phyloP scores from a whole-genome alignment of 2,329 filamentous ascomycete genomes.

The Penicillium corylophilum region DNA sequence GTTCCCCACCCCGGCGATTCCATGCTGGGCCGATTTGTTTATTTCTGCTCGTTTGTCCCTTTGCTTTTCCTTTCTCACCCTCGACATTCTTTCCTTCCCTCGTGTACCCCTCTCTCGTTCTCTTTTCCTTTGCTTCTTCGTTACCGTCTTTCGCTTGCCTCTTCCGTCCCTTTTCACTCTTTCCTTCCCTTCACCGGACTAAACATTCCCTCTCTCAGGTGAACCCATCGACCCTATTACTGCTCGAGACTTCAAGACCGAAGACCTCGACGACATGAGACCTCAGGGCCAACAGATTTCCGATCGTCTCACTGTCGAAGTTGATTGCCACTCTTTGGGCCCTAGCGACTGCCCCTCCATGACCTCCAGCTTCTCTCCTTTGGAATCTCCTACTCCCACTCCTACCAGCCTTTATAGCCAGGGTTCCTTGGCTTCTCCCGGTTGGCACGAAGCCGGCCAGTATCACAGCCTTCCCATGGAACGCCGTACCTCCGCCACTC shows the following conservation, averaged over 20 bases:
- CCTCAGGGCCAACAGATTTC: constrained; percentile 36
- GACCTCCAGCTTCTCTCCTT: constrained; percentile 41
- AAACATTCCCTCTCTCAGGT: constrained; percentile 25
- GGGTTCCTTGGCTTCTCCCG: constrained; percentile 36
- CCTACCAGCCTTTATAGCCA: constrained; percentile 42
- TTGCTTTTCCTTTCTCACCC: constrained; percentile 23
- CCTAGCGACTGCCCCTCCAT: constrained; percentile 43
- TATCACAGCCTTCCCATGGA: constrained; percentile 32
- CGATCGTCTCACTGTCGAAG: constrained; percentile 39
- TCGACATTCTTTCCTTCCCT: constrained; percentile 28
- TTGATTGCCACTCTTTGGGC: constrained; percentile 40
- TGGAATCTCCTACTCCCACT: constrained; percentile 42
- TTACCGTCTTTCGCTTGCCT: constrained; percentile 15
- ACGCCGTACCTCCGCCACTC: constrained; percentile 28
- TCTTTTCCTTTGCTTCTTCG: constrained; percentile 12
- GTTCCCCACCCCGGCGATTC: constrained; percentile 30
- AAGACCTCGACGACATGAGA: constrained; percentile 39
- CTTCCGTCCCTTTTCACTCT: constrained; percentile 10
- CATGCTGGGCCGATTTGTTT: constrained; percentile 38
- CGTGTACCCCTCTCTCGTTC: constrained; percentile 12
- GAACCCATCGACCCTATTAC: constrained; percentile 28
- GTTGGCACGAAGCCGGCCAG: constrained; percentile 35
- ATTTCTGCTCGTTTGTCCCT: constrained; percentile 41
- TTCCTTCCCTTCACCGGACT: constrained; percentile 11
- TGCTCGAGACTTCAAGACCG: constrained; percentile 28